These are phyloP conservation scores for Pseudonectria foliicola DNA, from an alignment of 2,329 filamentous ascomycete genomes.

Conservation along the genomic window DNA sequence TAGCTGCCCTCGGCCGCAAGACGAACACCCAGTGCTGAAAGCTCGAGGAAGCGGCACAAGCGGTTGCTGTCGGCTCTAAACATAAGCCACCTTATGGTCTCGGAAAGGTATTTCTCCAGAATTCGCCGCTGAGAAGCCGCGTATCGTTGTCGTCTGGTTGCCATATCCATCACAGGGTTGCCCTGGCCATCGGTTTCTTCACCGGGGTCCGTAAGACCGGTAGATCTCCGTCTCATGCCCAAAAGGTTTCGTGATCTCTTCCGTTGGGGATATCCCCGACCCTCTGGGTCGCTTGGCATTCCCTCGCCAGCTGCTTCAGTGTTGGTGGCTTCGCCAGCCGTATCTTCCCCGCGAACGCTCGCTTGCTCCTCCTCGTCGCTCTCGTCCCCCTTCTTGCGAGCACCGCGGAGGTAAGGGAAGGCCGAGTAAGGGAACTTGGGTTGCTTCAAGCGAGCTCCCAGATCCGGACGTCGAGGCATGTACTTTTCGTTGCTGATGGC, in stretches of 20 bases:
- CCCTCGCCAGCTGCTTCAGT: slow-evolving; percentile 58
- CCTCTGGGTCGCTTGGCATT: slow-evolving; percentile 29
- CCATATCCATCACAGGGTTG: slow-evolving; percentile 43
- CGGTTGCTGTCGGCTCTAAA: slow-evolving; percentile 94
- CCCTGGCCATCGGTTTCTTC: slow-evolving; percentile 35
- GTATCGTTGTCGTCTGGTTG: slow-evolving; percentile 48
- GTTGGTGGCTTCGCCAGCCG: slow-evolving; percentile 45
- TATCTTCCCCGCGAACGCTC: slow-evolving; percentile 34
- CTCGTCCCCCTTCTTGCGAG: slow-evolving; percentile 70
- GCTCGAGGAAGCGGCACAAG: slow-evolving; percentile 88
- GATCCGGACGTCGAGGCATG: slow-evolving; percentile 59
- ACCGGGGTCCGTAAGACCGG: slow-evolving; percentile 39
- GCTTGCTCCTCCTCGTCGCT: slow-evolving; percentile 64
- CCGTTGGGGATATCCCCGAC: slow-evolving; percentile 26
- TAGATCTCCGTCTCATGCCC: slow-evolving; percentile 46
- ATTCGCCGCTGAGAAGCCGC: slow-evolving; percentile 77
- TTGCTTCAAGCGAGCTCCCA: slow-evolving; percentile 66
- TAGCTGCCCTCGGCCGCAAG: slow-evolving; percentile 94
- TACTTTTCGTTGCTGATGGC: slow-evolving; percentile 79
- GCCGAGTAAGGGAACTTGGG: slow-evolving; percentile 85
- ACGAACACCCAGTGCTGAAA: slow-evolving; percentile 88
- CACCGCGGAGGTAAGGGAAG: slow-evolving; percentile 80
- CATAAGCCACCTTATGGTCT: slow-evolving; percentile 94
- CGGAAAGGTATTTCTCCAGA: slow-evolving; percentile 82
- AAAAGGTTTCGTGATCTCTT: slow-evolving; percentile 49